These are phyloP conservation scores for Schizothecium vesticola DNA, from an alignment of 495 filamentous ascomycete species.

Conservation along the genomic window DNA sequence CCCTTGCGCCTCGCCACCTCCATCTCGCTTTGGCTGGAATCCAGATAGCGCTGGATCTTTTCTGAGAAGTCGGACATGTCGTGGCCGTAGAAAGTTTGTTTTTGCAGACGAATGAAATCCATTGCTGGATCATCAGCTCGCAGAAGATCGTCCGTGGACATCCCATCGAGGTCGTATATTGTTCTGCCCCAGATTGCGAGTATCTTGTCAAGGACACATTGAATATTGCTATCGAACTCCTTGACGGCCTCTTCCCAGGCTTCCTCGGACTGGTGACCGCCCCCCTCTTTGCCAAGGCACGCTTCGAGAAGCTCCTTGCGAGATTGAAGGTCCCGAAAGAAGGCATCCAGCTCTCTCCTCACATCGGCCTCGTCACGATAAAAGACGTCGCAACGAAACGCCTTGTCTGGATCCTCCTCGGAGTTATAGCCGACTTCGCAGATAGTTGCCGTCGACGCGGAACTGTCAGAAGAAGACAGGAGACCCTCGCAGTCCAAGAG, in stretches of 20 bases:
- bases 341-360: conserved; percentile 10
- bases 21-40: conserved; percentile 5
- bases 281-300: not conserved
- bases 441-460: conserved; percentile 22
- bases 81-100: not conserved
- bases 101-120: not conserved
- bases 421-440: conserved; percentile 20
- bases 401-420: not conserved
- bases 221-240: not conserved
- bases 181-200: conserved; percentile 2
- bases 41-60: conserved; percentile 15
- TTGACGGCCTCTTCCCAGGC: not conserved
- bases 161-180: conserved; percentile 18
- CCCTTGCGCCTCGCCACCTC: not conserved
- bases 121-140: conserved; percentile 6
- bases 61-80: conserved; percentile 4
- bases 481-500: conserved; percentile 18
- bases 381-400: conserved; percentile 14
- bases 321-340: conserved; percentile 12
- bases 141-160: conserved; percentile 18
- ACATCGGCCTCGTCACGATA: conserved; percentile 12
- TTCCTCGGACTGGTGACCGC: not conserved
- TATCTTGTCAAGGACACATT: conserved; percentile 4
- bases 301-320: not conserved
- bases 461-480: conserved; percentile 18